Percentiles rank a stretch among this genome's conserved stretches.
Conservation (phyloP, 495 filamentous ascomycete species). For the Trichoderma gamsii region DNA sequence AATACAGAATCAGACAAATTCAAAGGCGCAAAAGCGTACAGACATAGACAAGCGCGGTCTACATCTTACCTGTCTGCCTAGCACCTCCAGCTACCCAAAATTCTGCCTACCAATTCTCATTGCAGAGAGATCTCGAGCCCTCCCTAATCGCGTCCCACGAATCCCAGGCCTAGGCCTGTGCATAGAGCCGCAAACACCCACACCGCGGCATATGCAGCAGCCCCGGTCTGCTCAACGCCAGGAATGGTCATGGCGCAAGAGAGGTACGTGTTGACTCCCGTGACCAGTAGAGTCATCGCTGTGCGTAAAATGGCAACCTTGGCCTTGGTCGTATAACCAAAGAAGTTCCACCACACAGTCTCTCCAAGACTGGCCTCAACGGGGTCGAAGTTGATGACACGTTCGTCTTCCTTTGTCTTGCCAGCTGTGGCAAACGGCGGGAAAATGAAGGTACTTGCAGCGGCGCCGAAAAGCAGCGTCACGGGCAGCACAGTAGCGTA, state of each 20-base stretch:
- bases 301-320: conserved; percentile 62
- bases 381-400: conserved; percentile 43
- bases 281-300: conserved; percentile 48
- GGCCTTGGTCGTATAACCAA: conserved; percentile 55
- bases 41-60: no score
- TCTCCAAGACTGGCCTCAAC: conserved; percentile 47
- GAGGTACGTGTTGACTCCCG: conserved; percentile 57
- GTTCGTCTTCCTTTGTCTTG: conserved; percentile 31
- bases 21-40: no score
- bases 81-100: no score
- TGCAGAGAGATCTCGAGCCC: not conserved
- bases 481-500: conserved; percentile 53
- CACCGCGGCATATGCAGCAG: conserved; percentile 59
- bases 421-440: conserved; percentile 55
- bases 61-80: no score
- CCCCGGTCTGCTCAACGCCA: conserved; percentile 62
- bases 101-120: not conserved
- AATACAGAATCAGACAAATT: no score
- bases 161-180: conserved; percentile 50
- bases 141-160: conserved; percentile 22
- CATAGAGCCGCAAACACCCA: conserved; percentile 59
- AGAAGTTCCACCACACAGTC: conserved; percentile 57
- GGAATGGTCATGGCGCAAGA: conserved; percentile 55
- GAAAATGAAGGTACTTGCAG: conserved; percentile 69
- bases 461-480: conserved; percentile 51